Percentiles rank a stretch among this genome's conserved stretches.
These are phyloP conservation scores for Nicotiana rustica DNA, from an alignment of 305 asterid genomes.

Conservation along the genomic window DNA sequence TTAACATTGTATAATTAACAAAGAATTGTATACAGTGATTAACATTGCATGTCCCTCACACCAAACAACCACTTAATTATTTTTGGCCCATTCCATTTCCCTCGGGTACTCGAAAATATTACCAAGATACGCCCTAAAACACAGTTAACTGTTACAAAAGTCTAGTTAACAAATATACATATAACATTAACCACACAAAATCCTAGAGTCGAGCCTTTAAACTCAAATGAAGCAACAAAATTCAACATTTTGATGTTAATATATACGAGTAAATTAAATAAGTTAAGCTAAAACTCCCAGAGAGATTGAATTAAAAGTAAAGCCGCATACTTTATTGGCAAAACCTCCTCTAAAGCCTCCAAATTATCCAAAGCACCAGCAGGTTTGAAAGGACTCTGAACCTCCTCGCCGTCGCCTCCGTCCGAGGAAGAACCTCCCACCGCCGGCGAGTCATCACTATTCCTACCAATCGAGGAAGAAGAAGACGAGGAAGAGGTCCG, in stretches of 20 bases:
- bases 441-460: constrained; percentile 37
- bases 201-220: neutral
- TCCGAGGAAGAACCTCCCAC: constrained; percentile 36
- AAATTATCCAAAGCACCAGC: constrained; percentile 71
- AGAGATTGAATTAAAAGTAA: neutral
- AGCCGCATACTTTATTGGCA: constrained; percentile 61
- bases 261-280: neutral
- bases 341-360: constrained; percentile 80
- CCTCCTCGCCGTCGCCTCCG: constrained; percentile 43
- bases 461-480: constrained; percentile 39
- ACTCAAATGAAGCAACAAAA: neutral
- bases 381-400: constrained; percentile 46
- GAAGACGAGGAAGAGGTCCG: constrained; percentile 33
- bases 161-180: neutral
- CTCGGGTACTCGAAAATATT: neutral
- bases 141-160: constrained; percentile 3
- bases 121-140: neutral
- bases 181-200: neutral
- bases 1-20: neutral
- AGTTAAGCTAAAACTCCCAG: neutral
- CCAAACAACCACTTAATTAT: neutral
- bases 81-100: neutral
- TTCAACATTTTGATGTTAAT: neutral
- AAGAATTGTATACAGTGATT: neutral
- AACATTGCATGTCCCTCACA: neutral